Conservation (phyloP, 768 basidiomycete species). For the Boletus reticulatus region DNA sequence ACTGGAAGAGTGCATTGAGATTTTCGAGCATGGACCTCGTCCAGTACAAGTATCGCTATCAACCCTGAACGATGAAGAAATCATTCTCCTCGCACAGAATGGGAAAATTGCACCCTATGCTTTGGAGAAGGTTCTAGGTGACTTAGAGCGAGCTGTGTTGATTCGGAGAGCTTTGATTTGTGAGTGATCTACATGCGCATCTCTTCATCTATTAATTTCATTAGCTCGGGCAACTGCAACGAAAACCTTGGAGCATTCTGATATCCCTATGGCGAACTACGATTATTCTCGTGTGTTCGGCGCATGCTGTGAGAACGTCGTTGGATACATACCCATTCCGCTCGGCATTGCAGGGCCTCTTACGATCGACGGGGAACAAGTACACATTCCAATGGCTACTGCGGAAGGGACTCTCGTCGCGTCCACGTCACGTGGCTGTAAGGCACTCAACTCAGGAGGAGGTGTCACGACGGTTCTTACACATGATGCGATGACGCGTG, state of each 20-base stretch:
- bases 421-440: constrained; percentile 95
- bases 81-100: constrained; percentile 82
- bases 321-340: constrained; percentile 95
- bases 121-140: constrained; percentile 90
- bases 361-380: constrained; percentile 78
- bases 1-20: constrained; percentile 73
- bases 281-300: constrained; percentile 94
- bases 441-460: constrained; percentile 94
- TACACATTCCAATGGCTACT: constrained; percentile 98
- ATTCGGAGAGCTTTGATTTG: constrained; percentile 89
- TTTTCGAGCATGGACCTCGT: constrained; percentile 74
- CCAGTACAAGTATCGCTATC: constrained; percentile 55
- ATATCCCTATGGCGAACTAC: constrained; percentile 80
- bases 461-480: constrained; percentile 93
- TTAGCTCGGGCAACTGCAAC: constrained; percentile 83
- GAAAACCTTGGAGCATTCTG: constrained; percentile 78
- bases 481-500: constrained; percentile 95
- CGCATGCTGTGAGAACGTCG: constrained; percentile 98
- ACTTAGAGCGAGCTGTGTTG: constrained; percentile 81
- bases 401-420: constrained; percentile 99
- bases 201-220: constrained; percentile 5
- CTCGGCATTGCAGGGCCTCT: constrained; percentile 97
- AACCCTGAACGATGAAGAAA: constrained; percentile 85
- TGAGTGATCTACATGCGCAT: constrained; percentile 39
- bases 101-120: constrained; percentile 96